Evolutionary conservation across 2,329 filamentous ascomycete species (phyloP).

Genomic region (Fusarium anthophilum): DNA sequence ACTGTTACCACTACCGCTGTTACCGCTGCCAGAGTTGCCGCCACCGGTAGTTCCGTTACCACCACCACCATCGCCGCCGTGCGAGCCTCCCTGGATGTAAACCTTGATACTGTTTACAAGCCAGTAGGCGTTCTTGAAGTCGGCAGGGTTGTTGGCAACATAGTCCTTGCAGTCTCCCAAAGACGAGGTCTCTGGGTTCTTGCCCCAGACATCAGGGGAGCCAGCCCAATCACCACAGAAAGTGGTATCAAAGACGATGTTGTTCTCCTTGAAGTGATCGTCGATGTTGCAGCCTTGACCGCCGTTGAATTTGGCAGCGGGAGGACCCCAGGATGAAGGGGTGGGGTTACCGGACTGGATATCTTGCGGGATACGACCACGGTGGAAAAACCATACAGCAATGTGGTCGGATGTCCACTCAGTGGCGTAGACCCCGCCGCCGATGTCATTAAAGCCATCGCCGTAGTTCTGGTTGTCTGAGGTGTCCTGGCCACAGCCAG

Average conservation of each 20-base stretch:
- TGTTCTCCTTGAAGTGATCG: conserved; percentile 74
- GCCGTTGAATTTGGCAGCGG: conserved; percentile 73
- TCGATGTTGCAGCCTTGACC: conserved; percentile 76
- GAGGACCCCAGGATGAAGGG: conserved; percentile 73
- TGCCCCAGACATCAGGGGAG: conserved; percentile 63
- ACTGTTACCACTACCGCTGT: no score
- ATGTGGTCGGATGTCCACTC: conserved; percentile 81
- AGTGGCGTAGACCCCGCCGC: conserved; percentile 77
- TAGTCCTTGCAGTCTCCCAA: conserved; percentile 77
- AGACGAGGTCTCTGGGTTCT: conserved; percentile 65
- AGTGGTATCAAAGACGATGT: conserved; percentile 82
- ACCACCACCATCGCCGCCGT: not conserved
- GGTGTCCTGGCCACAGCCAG: conserved; percentile 68
- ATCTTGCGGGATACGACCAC: conserved; percentile 70
- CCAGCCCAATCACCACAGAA: conserved; percentile 93
- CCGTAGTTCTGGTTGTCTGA: conserved; percentile 67
- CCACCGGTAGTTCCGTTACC: conserved; percentile 1
- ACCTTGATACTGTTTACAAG: conserved; percentile 76
- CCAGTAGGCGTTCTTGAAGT: conserved; percentile 81
- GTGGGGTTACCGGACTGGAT: conserved; percentile 68
- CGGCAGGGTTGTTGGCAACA: conserved; percentile 74
- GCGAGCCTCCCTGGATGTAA: conserved; percentile 50
- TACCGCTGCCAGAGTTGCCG: not conserved
- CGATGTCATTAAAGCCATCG: conserved; percentile 73
- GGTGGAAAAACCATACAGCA: conserved; percentile 83